A percentile compares a stretch with the other conserved stretches of the same genome.
Evolutionary conservation across 2,329 filamentous ascomycete species (phyloP).

Genomic region (Verruconis gallopava): DNA sequence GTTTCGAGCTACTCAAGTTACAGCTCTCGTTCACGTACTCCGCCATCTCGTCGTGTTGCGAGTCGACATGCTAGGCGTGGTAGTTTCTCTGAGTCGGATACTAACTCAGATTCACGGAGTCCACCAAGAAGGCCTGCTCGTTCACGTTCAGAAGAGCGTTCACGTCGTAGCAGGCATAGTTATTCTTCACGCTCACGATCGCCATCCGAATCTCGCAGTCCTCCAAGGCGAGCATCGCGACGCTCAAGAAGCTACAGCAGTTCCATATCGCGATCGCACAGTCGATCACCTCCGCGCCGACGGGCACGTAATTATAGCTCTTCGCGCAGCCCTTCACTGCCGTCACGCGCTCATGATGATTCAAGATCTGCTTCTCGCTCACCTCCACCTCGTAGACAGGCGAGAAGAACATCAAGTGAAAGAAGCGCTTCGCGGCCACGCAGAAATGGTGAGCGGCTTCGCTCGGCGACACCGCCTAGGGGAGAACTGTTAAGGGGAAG

Average conservation of each 20-base stretch:
- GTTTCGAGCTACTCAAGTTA: constrained; percentile 71
- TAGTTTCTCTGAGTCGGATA: constrained; percentile 2
- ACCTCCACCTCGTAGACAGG: not conserved
- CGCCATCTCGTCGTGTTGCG: constrained; percentile 14
- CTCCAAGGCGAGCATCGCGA: constrained; percentile 9
- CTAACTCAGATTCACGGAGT: constrained; percentile 6
- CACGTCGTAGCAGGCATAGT: constrained; percentile 9
- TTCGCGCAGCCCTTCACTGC: not conserved
- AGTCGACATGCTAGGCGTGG: constrained; percentile 4
- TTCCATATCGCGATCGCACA: constrained; percentile 12
- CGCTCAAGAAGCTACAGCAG: constrained; percentile 4
- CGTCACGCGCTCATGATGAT: not conserved
- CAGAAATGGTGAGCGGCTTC: not conserved
- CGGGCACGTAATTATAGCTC: constrained; percentile 12
- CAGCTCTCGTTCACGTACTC: constrained; percentile 18
- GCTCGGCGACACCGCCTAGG: not conserved
- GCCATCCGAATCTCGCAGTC: constrained; percentile 9
- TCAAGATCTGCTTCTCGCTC: not conserved
- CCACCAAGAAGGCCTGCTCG: constrained; percentile 6
- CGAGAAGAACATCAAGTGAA: not conserved
- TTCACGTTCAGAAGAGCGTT: not conserved
- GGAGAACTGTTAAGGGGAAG: no score
- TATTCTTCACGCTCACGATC: constrained; percentile 17
- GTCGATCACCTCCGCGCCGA: constrained; percentile 18
- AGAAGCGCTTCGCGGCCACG: not conserved